Evolutionary conservation across 2,329 filamentous ascomycete species (phyloP), one percentile per base, ranked within the genome.

Genomic region (Aspergillus fumigatiaffinis): DNA sequence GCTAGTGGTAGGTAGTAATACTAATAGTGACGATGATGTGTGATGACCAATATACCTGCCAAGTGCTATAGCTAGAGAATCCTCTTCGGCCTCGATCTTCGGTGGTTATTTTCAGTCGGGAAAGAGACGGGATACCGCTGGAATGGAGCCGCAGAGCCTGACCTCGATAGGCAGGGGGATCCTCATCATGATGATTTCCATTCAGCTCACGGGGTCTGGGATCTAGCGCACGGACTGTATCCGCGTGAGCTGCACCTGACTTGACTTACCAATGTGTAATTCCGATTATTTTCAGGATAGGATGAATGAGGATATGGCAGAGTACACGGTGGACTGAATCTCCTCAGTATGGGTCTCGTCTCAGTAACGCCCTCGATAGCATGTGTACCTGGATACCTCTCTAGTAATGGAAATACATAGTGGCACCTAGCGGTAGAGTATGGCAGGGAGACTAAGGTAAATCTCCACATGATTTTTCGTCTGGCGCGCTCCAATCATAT

Each of bases 191-290:
- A 35, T 35, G 32, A 12, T 35, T 38, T 2, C 32, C 12, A 14
- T 32, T 38, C 32, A 38, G 32, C 32, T 38, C 32, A 38, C 32
- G 32, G 14, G 32, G 14, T n/a, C 32, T 38, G 14, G 14, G 32
- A 49, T 28, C 5, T 17, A 26, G 32, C 62, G 64, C 64, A 66
- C 64, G 62, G 64, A 66, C 64, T 28, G 53, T 48, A 60, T 64
- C 61, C 61, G 61, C 61, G 56, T 61, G 63, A 62, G 55, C 56
- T 63, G 49, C 63, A 61, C 56, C 58, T 60, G 55, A 61, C 59
- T 38, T 14, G 57, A 17, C 32, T 4, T 29, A 29, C 28, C 28
- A 29, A 12, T 29, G 10, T 29, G 28, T 29, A 29, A 29, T 35
- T 17, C 32, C 2, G 32, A 61, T 54, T 63, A 47, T 29, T 53